These are phyloP conservation scores for Aspergillus tubingensis DNA, from an alignment of 2,329 filamentous ascomycete genomes.

Conservation along the genomic window DNA sequence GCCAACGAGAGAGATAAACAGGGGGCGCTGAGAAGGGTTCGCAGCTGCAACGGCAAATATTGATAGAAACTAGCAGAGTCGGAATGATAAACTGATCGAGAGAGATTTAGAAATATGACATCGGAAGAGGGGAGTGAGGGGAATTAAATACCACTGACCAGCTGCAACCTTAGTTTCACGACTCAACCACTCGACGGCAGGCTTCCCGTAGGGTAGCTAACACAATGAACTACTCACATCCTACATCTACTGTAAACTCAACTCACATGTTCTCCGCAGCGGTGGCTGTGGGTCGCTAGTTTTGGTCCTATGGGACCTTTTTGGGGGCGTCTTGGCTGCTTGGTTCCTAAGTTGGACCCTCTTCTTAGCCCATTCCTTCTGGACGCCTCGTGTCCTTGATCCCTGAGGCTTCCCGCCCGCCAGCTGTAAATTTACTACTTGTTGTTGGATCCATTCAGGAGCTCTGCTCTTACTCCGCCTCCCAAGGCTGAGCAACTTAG, in stretches of 20 bases:
- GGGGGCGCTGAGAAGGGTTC: no score
- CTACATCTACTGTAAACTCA: background rate
- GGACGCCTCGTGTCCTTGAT: background rate
- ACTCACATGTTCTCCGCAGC: constrained; percentile 1
- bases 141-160: constrained; percentile 8
- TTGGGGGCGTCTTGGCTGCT: background rate
- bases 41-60: no score
- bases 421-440: background rate
- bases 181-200: background rate
- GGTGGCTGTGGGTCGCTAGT: background rate
- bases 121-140: constrained; percentile 3
- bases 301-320: background rate
- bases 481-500: background rate
- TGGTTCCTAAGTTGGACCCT: background rate
- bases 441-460: no score
- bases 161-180: background rate
- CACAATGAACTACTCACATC: background rate
- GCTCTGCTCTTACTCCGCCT: background rate
- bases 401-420: background rate
- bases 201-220: background rate
- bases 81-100: background rate
- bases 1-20: no score
- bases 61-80: background rate
- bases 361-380: background rate
- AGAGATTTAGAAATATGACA: background rate